A percentile compares a stretch with the other conserved stretches of the same genome.
phyloP scores from a whole-genome alignment of 257 asterid genomes.

The Jacaranda copaia region DNA sequence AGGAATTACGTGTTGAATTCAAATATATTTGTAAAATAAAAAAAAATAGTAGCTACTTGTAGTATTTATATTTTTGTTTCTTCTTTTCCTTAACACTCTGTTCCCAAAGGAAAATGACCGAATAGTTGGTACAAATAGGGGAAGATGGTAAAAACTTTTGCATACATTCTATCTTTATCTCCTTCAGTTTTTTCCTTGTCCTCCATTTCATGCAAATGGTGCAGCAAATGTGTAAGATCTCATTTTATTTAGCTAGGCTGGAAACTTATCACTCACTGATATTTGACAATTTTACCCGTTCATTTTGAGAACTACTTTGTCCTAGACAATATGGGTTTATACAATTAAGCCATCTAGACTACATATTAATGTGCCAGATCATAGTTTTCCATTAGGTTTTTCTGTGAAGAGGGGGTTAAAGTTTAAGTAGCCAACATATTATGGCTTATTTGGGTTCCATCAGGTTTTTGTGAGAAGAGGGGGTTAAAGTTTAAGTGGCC shows the following conservation, averaged over 20 bases:
- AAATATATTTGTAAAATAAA: neutral
- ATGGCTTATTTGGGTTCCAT: conserved; percentile 10
- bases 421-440: conserved; percentile 14
- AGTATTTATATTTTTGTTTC: conserved; percentile 9
- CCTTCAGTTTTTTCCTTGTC: neutral
- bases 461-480: conserved; percentile 4
- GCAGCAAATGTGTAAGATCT: neutral
- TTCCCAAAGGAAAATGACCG: conserved; percentile 10
- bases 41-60: neutral
- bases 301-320: neutral
- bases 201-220: conserved; percentile 4
- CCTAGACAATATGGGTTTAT: neutral
- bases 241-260: conserved; percentile 7
- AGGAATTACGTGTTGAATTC: neutral
- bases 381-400: neutral
- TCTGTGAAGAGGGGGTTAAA: conserved; percentile 9
- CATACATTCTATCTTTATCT: conserved; percentile 19
- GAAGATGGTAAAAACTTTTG: conserved; percentile 9
- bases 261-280: neutral
- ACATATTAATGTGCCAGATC: neutral
- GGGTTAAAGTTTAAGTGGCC: neutral
- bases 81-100: neutral
- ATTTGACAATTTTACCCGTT: neutral
- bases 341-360: neutral
- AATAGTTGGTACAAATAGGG: conserved; percentile 4